Evolutionary conservation across 2,329 filamentous ascomycete genomes (phyloP).

Genomic region (Hypoxylon sp.): DNA sequence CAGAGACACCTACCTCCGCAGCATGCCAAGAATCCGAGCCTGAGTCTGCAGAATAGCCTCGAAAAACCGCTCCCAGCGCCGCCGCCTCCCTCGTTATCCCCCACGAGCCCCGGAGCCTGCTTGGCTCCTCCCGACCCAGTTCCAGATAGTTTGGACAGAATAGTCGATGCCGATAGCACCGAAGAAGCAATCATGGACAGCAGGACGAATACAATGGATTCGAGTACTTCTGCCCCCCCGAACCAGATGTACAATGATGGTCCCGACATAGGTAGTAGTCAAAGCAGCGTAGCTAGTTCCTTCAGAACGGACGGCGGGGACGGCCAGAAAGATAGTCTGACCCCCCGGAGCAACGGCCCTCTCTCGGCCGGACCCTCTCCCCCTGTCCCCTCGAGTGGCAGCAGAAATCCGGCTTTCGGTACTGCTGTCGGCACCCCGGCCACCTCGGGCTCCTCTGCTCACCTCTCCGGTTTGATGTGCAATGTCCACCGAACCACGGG

Average conservation of each 20-base stretch:
- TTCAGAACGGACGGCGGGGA: slow-evolving; percentile 56
- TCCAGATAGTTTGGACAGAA: slow-evolving; percentile 42
- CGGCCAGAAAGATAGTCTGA: slow-evolving; percentile 57
- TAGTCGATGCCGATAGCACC: slow-evolving; percentile 43
- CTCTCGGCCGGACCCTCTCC: slow-evolving; percentile 66
- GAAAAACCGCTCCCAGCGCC: slow-evolving; percentile 65
- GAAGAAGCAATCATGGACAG: slow-evolving; percentile 49
- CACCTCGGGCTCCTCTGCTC: slow-evolving; percentile 59
- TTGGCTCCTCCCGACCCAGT: slow-evolving; percentile 13
- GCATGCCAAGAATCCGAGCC: slow-evolving; percentile 63
- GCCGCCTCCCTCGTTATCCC: slow-evolving; percentile 51
- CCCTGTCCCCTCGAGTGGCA: slow-evolving; percentile 52
- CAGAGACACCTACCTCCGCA: slow-evolving; percentile 42
- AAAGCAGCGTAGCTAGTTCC: slow-evolving; percentile 55
- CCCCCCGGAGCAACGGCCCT: slow-evolving; percentile 61
- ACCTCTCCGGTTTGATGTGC: slow-evolving; percentile 72
- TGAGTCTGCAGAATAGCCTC: slow-evolving; percentile 65
- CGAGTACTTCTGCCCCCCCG: slow-evolving; percentile 40
- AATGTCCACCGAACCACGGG: slow-evolving; percentile 87
- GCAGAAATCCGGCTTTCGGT: slow-evolving; percentile 48
- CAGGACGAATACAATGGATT: slow-evolving; percentile 60
- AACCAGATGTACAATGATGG: slow-evolving; percentile 50
- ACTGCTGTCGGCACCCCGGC: slow-evolving; percentile 53
- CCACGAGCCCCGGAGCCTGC: slow-evolving; percentile 46
- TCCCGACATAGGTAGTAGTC: slow-evolving; percentile 55